Evolutionary conservation across 2,329 filamentous ascomycete genomes (phyloP), one percentile per base, ranked within the genome.

Genomic region (Rugonectria rugulosa): DNA sequence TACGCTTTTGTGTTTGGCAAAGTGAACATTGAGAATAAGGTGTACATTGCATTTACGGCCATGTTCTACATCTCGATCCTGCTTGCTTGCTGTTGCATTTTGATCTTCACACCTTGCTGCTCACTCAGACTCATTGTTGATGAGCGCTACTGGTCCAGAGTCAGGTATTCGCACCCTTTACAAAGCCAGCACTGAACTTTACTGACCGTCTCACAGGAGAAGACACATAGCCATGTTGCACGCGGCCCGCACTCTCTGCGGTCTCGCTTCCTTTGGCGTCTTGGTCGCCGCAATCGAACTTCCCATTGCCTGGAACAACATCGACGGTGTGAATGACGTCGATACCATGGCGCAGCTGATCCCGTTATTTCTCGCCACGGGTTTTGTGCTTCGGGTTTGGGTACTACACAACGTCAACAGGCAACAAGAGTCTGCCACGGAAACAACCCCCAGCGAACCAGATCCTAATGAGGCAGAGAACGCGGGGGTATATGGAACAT

Each of bases 1-100:
- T 65, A 66, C 23, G 67, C 68, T 8, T 75, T 75, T 49, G 62
- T 75, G 34, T 65, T 75, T 14, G 65, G 65, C n/a, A 65, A 62
- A 27, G 55, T 70, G 7, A 50, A 58, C 9, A 34, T 75, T 8
- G 61, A 66, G 1, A 69, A 66, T 29, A 64, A 51, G 17, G 60
- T 49, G 2, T 71, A 70, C 48, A 48, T 69, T 29, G 70, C 61
- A 8, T 57, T 68, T 21, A 70, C 71, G 17, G 66, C 73, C 2
- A 51, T 69, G 6, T 61, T 75, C n/a, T 72, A 67, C 45, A 52
- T 73, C 12, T 37, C 62, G 14, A 60, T 72, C 12, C 56, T 73
- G 2, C n/a, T 64, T 3, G 59, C 60, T n/a, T 49, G 53, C 6
- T 67, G 65, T 31, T 47, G 54, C 1, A 57, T 60, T 4, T 42